Percentiles rank a stretch among this genome's conserved stretches.
Conservation (phyloP, 139 green algal species). For the Chlorella sp. region DNA sequence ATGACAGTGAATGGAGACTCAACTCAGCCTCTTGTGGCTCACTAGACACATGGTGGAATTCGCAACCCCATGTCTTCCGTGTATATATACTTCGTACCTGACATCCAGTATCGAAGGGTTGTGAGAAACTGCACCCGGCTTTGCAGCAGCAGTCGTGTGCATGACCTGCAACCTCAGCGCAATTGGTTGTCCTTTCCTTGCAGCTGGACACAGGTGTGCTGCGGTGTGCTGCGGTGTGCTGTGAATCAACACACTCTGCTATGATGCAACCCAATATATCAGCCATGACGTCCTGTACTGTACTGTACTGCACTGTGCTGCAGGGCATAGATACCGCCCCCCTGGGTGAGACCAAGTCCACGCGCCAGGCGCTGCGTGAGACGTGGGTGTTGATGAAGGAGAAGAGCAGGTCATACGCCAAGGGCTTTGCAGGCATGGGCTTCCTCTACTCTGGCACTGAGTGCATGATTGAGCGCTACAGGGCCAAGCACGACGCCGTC, state of each 20-base stretch:
- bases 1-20: not conserved
- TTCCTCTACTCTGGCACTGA: constrained; percentile 86
- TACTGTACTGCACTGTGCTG: too few species aligned
- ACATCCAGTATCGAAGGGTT: not conserved
- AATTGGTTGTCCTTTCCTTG: constrained; percentile 52
- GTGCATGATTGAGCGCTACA: constrained; percentile 90
- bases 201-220: too few species aligned
- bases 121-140: not conserved
- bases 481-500: constrained; percentile 85
- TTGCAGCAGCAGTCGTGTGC: not conserved
- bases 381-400: not conserved
- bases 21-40: too few species aligned
- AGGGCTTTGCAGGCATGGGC: constrained; percentile 87
- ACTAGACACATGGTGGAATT: too few species aligned
- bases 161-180: constrained; percentile 2
- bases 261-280: not conserved
- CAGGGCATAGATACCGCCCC: too few species aligned
- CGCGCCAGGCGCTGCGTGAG: too few species aligned
- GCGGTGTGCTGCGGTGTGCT: not conserved
- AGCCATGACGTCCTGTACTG: not conserved
- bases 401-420: constrained; percentile 71
- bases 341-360: too few species aligned
- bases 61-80: not conserved
- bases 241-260: not conserved
- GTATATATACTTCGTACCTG: not conserved